Conservation (phyloP, 495 filamentous ascomycete species). For the Xylaria grammica region DNA sequence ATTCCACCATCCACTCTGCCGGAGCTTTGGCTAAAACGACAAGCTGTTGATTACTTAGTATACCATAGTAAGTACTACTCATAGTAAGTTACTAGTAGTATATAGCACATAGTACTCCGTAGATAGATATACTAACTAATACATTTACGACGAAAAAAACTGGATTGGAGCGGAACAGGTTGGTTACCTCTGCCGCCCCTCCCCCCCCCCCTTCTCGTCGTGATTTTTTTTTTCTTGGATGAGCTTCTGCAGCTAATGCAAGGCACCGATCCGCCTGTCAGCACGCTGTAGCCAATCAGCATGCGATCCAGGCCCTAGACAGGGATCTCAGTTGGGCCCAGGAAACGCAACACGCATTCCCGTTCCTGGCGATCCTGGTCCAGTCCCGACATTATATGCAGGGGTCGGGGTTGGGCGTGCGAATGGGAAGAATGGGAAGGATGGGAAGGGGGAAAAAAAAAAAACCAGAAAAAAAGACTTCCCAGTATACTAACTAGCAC, state of each 20-base stretch:
- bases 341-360: conserved; percentile 13
- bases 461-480: too few species aligned
- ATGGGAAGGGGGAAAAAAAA: neutral
- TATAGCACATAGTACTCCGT: neutral
- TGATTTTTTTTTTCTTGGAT: conserved; percentile 10
- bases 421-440: too few species aligned
- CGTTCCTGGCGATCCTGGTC: conserved; percentile 20
- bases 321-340: conserved; percentile 1
- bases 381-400: conserved; percentile 17
- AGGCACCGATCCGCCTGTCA: conserved; percentile 25
- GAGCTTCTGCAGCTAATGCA: conserved; percentile 19
- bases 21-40: conserved; percentile 15
- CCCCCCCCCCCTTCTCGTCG: neutral
- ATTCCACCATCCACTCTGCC: conserved; percentile 5
- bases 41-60: neutral
- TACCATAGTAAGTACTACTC: neutral
- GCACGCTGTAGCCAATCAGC: conserved; percentile 10
- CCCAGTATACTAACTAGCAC: too few species aligned
- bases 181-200: neutral
- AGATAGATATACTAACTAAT: neutral
- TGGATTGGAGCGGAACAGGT: neutral
- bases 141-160: neutral
- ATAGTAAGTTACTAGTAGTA: neutral
- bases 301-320: neutral
- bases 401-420: conserved; percentile 21